phyloP scores from a whole-genome alignment of 2,329 filamentous ascomycete genomes.

The Pleomassaria siparia region DNA sequence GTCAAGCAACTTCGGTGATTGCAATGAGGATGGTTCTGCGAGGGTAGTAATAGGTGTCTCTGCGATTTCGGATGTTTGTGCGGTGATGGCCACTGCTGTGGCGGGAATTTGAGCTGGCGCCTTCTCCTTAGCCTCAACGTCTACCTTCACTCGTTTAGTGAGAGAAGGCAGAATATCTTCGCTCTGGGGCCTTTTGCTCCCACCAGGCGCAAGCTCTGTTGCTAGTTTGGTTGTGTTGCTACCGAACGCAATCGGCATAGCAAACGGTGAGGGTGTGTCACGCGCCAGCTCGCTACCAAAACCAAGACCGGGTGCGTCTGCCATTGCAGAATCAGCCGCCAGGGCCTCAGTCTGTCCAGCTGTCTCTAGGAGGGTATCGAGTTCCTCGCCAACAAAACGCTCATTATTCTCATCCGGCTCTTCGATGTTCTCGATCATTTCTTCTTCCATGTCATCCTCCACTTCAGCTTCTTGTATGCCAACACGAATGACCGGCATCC shows the following conservation, averaged over 20 bases:
- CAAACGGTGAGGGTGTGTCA: neutral
- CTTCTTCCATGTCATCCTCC: slow-evolving; percentile 22
- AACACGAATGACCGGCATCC: slow-evolving; percentile 47
- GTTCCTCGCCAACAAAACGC: slow-evolving; percentile 41
- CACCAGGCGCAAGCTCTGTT: slow-evolving; percentile 6
- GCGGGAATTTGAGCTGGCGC: neutral
- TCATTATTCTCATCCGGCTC: slow-evolving; percentile 66
- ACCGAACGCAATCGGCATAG: neutral
- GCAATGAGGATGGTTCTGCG: slow-evolving; percentile 14
- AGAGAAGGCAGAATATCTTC: slow-evolving; percentile 24
- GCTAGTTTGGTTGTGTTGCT: neutral
- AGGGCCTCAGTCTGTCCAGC: slow-evolving; percentile 13
- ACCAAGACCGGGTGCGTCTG: slow-evolving; percentile 9
- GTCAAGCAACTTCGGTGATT: slow-evolving; percentile 16
- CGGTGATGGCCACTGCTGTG: neutral
- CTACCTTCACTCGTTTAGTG: slow-evolving; percentile 31
- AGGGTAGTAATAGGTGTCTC: neutral
- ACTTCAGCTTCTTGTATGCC: slow-evolving; percentile 20
- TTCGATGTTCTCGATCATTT: slow-evolving; percentile 38
- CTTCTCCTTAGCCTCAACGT: slow-evolving; percentile 10
- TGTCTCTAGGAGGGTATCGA: slow-evolving; percentile 25
- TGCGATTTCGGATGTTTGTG: neutral
- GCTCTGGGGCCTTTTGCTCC: slow-evolving; percentile 26
- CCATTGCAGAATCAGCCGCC: slow-evolving; percentile 16
- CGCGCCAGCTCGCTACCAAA: neutral